These are phyloP conservation scores for Sugiyamaella boreocaroliniensis DNA, from an alignment of 805 yeast genomes.

Conservation along the genomic window DNA sequence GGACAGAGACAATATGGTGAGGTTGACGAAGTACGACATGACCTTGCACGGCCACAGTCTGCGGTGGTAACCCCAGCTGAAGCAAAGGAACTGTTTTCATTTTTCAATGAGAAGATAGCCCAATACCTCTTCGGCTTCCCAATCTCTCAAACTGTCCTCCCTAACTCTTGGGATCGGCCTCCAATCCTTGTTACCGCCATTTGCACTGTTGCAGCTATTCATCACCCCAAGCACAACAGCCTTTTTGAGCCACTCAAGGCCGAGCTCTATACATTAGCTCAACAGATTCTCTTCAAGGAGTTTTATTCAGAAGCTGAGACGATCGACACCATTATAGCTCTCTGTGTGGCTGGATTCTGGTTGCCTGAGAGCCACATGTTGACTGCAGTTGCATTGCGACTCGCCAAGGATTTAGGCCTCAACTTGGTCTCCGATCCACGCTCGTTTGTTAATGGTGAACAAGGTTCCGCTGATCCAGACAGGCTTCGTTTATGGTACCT, in stretches of 20 bases:
- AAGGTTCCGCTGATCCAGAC: slow-evolving; percentile 34
- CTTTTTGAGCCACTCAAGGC: slow-evolving; percentile 26
- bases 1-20: neutral
- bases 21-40: neutral
- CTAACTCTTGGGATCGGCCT: slow-evolving; percentile 46
- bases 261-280: slow-evolving; percentile 28
- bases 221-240: slow-evolving; percentile 39
- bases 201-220: slow-evolving; percentile 56
- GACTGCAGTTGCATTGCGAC: slow-evolving; percentile 60
- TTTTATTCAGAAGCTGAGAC: slow-evolving; percentile 38
- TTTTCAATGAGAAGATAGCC: slow-evolving; percentile 49
- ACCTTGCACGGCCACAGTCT: neutral
- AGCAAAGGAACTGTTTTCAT: slow-evolving; percentile 40
- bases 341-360: slow-evolving; percentile 65
- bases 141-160: slow-evolving; percentile 43
- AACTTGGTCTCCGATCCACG: slow-evolving; percentile 24
- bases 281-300: slow-evolving; percentile 28
- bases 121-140: slow-evolving; percentile 64
- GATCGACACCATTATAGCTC: slow-evolving; percentile 56
- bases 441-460: slow-evolving; percentile 2
- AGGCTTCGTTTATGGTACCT: slow-evolving; percentile 60
- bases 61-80: slow-evolving; percentile 34
- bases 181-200: slow-evolving; percentile 55
- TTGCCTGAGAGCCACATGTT: slow-evolving; percentile 57
- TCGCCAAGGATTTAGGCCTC: slow-evolving; percentile 50